Conservation (phyloP, 345 rosid genomes). For the Linum trigynum region DNA sequence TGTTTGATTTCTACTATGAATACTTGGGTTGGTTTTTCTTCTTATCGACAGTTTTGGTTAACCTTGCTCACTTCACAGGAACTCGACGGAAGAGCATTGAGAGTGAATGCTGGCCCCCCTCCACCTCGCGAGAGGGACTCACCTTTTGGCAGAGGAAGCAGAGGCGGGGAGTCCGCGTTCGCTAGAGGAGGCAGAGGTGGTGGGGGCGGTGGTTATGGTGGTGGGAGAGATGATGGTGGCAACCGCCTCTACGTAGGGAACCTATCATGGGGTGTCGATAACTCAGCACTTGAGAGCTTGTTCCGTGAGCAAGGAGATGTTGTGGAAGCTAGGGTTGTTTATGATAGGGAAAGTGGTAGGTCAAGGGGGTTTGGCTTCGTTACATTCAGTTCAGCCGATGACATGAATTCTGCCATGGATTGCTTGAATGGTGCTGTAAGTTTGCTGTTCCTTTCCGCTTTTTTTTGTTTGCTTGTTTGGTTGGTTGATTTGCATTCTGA, state of each 20-base stretch:
- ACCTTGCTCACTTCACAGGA: conserved; percentile 37
- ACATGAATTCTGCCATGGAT: conserved; percentile 60
- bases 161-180: conserved; percentile 31
- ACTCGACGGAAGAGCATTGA: conserved; percentile 73
- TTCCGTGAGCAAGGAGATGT: conserved; percentile 85
- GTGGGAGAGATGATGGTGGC: conserved; percentile 19
- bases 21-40: background rate
- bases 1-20: too few relatives aligned
- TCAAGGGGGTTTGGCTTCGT: conserved; percentile 98
- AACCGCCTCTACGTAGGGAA: conserved; percentile 80
- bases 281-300: conserved; percentile 66
- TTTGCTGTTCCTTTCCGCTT: conserved; percentile 9
- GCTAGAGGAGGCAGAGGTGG: conserved; percentile 30
- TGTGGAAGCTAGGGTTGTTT: conserved; percentile 83
- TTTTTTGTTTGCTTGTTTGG: background rate
- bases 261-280: conserved; percentile 92
- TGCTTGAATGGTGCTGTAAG: conserved; percentile 80
- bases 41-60: background rate
- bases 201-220: conserved; percentile 18
- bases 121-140: conserved; percentile 15
- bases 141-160: background rate
- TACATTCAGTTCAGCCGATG: conserved; percentile 64
- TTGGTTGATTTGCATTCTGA: background rate
- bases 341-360: conserved; percentile 87
- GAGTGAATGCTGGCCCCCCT: conserved; percentile 87